Conservation (phyloP, 192 early-diverging fungal species). For the Gamsiella multidivaricata region DNA sequence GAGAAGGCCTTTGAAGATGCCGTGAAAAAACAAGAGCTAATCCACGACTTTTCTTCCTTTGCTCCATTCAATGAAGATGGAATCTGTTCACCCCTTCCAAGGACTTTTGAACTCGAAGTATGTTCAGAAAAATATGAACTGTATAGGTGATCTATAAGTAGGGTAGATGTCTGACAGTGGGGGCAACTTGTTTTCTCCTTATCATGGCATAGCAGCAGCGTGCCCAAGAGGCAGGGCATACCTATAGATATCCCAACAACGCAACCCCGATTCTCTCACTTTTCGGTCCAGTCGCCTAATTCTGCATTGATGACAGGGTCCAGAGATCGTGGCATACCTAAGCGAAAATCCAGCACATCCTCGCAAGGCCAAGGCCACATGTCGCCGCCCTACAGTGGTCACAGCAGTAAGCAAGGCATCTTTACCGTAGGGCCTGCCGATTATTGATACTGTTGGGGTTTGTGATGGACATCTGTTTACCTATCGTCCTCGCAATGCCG, state of each 20-base stretch:
- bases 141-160: not conserved
- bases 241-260: slow-evolving; percentile 38
- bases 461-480: not conserved
- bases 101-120: not conserved
- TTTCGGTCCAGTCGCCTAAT: not conserved
- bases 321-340: slow-evolving; percentile 10
- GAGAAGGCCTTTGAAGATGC: too few species aligned
- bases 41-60: not conserved
- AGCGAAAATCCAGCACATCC: slow-evolving; percentile 7
- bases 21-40: too few species aligned
- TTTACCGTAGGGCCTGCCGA: too few species aligned
- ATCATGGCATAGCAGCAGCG: not conserved
- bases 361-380: not conserved
- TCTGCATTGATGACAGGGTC: slow-evolving; percentile 23
- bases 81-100: not conserved
- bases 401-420: too few species aligned
- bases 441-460: too few species aligned
- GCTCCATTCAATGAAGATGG: not conserved
- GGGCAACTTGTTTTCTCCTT: not conserved
- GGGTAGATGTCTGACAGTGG: not conserved
- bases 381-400: not conserved
- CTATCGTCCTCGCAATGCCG: too few species aligned
- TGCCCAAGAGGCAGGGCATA: slow-evolving; percentile 16
- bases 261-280: slow-evolving; percentile 8
- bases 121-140: not conserved